Conservation (phyloP, 2,329 filamentous ascomycete species). For the Zymoseptoria brevis region DNA sequence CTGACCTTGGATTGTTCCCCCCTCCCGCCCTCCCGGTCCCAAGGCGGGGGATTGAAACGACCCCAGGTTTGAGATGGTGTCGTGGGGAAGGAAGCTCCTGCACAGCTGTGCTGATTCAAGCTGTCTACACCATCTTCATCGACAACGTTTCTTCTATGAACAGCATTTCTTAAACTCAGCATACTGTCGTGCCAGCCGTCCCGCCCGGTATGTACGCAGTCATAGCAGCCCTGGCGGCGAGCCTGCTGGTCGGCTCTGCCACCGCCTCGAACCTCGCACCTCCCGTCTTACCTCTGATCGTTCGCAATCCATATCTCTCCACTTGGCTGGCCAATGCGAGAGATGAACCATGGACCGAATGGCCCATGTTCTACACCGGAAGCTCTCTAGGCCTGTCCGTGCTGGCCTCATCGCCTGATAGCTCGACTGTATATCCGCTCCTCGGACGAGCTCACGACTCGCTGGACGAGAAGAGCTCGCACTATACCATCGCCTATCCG, state of each 20-base stretch:
- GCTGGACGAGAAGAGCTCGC: conserved; percentile 39
- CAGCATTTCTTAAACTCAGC: too few relatives aligned
- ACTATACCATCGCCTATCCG: conserved; percentile 51
- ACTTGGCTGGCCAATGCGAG: conserved; percentile 58
- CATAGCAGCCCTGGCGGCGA: conserved; percentile 16
- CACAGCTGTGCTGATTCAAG: neutral
- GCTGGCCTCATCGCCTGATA: conserved; percentile 53
- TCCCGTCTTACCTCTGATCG: conserved; percentile 43
- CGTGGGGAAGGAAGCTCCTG: neutral
- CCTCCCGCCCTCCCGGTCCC: neutral
- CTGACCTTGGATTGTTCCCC: too few relatives aligned
- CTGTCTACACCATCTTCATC: too few relatives aligned
- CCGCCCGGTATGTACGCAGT: conserved; percentile 13
- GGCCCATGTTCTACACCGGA: conserved; percentile 81
- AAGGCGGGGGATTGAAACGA: neutral
- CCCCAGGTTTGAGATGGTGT: neutral
- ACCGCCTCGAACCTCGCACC: conserved; percentile 49
- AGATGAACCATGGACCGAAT: conserved; percentile 68
- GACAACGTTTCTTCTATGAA: too few relatives aligned
- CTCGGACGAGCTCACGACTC: conserved; percentile 60
- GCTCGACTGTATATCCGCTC: conserved; percentile 55
- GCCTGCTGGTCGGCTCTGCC: conserved; percentile 27
- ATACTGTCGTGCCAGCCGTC: neutral
- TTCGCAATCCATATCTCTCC: conserved; percentile 45
- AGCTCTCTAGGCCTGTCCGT: conserved; percentile 58